These are phyloP conservation scores for Eurotiales sp. DNA, from an alignment of 2,329 filamentous ascomycete species.

Conservation along the genomic window DNA sequence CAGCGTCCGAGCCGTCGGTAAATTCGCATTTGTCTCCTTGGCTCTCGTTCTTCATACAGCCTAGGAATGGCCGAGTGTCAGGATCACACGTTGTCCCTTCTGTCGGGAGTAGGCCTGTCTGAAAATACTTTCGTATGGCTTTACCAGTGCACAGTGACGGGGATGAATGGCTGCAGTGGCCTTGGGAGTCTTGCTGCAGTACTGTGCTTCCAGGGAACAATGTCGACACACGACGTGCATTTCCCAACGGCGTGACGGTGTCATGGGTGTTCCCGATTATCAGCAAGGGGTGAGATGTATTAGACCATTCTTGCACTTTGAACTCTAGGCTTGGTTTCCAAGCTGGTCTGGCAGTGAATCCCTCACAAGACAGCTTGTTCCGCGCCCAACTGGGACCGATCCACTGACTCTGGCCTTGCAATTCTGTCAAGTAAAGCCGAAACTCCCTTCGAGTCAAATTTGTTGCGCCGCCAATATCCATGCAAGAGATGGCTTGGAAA, in stretches of 20 bases:
- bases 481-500: slow-evolving; percentile 8
- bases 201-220: slow-evolving; percentile 1
- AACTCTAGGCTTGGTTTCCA: slow-evolving; percentile 1
- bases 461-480: slow-evolving; percentile 5
- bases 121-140: neutral
- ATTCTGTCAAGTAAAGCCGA: neutral
- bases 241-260: slow-evolving; percentile 5
- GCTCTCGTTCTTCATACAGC: neutral
- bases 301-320: slow-evolving; percentile 2
- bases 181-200: slow-evolving; percentile 5
- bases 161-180: slow-evolving; percentile 2
- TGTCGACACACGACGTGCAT: slow-evolving; percentile 1
- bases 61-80: neutral
- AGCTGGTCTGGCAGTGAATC: neutral
- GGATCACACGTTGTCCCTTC: slow-evolving; percentile 2
- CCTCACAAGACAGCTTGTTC: slow-evolving; percentile 5
- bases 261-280: slow-evolving; percentile 6
- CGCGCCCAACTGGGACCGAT: slow-evolving; percentile 8
- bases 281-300: neutral
- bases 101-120: neutral
- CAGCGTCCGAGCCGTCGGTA: neutral
- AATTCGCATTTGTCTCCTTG: neutral
- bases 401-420: slow-evolving; percentile 3
- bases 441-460: neutral
- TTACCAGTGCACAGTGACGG: slow-evolving; percentile 5